Evolutionary conservation across 805 yeast genomes (phyloP).

Genomic region (Ogataea saltuana): DNA sequence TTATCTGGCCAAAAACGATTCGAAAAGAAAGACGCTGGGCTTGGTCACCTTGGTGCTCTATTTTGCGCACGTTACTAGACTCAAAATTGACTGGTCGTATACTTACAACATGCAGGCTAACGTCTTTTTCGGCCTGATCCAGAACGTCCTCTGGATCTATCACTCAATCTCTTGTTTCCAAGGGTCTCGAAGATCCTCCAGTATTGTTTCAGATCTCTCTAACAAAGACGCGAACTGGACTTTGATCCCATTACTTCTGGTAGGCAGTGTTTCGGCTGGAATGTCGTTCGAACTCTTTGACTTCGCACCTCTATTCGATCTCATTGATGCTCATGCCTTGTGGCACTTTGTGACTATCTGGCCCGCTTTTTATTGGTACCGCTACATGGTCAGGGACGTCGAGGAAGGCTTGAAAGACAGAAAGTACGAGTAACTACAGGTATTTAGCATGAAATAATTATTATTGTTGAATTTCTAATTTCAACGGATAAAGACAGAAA

Average conservation of each 20-base stretch:
- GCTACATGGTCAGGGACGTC: constrained; percentile 52
- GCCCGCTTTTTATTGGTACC: constrained; percentile 77
- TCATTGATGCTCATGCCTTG: constrained; percentile 87
- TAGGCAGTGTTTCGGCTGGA: constrained; percentile 59
- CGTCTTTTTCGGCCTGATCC: constrained; percentile 72
- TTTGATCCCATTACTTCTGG: constrained; percentile 54
- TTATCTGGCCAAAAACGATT: constrained; percentile 40
- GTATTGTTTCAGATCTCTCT: constrained; percentile 25
- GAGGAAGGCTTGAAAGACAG: constrained; percentile 32
- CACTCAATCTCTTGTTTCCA: constrained; percentile 37
- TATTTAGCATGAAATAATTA: not conserved
- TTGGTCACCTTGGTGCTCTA: constrained; percentile 51
- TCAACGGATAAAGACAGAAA: too few species aligned
- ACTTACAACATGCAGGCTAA: constrained; percentile 94
- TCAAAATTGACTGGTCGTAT: constrained; percentile 79
- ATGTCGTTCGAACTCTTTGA: constrained; percentile 92
- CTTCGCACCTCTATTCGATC: constrained; percentile 68
- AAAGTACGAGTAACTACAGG: constrained; percentile 26
- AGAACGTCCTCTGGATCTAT: constrained; percentile 57
- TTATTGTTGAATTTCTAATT: not conserved
- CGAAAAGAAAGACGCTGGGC: constrained; percentile 39
- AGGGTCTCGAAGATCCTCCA: constrained; percentile 18
- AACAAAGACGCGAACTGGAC: constrained; percentile 41
- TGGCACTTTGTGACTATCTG: constrained; percentile 91
- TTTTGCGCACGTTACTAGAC: constrained; percentile 61